Evolutionary conservation across 2,329 filamentous ascomycete species (phyloP).

Genomic region (Penicillium freii): DNA sequence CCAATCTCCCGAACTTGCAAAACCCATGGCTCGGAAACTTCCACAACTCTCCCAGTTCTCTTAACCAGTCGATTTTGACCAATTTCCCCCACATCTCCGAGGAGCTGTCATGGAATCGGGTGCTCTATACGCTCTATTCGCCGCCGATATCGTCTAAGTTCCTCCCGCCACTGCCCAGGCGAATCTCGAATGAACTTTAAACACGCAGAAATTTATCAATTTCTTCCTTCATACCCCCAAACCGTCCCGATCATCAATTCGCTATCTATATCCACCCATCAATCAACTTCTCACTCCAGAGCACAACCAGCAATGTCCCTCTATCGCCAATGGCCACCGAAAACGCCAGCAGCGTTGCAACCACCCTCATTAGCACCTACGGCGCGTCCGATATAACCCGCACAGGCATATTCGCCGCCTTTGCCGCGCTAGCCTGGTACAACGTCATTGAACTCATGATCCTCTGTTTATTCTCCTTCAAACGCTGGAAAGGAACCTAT

Average conservation of each 20-base stretch:
- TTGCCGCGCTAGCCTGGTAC: slow-evolving; percentile 25
- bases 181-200: neutral
- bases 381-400: neutral
- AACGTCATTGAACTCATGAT: slow-evolving; percentile 31
- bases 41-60: neutral
- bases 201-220: neutral
- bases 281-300: neutral
- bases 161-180: neutral
- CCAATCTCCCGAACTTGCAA: neutral
- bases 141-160: neutral
- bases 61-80: neutral
- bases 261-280: too few species aligned
- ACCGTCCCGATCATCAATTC: neutral
- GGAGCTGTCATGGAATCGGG: slow-evolving; percentile 9
- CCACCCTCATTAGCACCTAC: slow-evolving; percentile 6
- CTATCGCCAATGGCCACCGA: slow-evolving; percentile 17
- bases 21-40: neutral
- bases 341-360: slow-evolving; percentile 1
- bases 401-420: slow-evolving; percentile 19
- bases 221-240: neutral
- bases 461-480: slow-evolving; percentile 47
- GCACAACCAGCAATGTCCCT: slow-evolving; percentile 15
- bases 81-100: neutral
- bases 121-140: neutral
- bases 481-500: slow-evolving; percentile 43